Evolutionary conservation across 768 basidiomycete species (phyloP), one percentile per base, ranked within the genome.

Genomic region (Collybia mongolica): DNA sequence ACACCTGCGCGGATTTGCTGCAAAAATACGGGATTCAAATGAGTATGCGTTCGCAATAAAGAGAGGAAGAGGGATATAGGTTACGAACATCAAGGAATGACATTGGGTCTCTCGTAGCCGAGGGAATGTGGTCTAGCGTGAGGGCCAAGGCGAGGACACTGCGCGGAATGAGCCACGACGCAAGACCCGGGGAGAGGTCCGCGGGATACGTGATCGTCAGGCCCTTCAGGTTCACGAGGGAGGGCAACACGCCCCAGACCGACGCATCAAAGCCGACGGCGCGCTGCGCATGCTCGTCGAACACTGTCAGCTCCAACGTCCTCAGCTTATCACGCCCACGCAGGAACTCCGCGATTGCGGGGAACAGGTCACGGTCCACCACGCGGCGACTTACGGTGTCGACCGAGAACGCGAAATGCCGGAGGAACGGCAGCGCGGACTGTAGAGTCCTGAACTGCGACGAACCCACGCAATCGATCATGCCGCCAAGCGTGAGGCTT

Each of bases 211-310:
- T 80, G 47, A 87, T 84, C 45, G 71, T 75, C 48, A 89, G 61
- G 35, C 72, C 75, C n/a, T 66, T 74, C 44, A 90, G 62, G 11
- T 71, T 71, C 15, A 67, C 64, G 20, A 90, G 64, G 5, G 75
- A 75, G 0, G 86, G 86, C 8, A 90, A 68, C 6, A 88, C 81
- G 8, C 86, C 86, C 86, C 85, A 88, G 6, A 82, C 72, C 1
- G 82, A 77, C 0, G 86, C 83, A 54, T 87, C 82, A 55, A 84
- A 88, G 22, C 87, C 87, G 8, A 83, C 72, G 6, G 74, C 70
- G 53, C 70, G 71, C 55, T 80, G 77, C 18, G 72, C 65, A 4
- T 53, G 54, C 44, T 73, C 74, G 43, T 79, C 76, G 18, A 69
- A 66, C 3, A 73, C 74, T 9, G 76, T 71, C 0, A 88, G 70